Conservation (phyloP, 768 basidiomycete species). For the Mycena kentingensis region DNA sequence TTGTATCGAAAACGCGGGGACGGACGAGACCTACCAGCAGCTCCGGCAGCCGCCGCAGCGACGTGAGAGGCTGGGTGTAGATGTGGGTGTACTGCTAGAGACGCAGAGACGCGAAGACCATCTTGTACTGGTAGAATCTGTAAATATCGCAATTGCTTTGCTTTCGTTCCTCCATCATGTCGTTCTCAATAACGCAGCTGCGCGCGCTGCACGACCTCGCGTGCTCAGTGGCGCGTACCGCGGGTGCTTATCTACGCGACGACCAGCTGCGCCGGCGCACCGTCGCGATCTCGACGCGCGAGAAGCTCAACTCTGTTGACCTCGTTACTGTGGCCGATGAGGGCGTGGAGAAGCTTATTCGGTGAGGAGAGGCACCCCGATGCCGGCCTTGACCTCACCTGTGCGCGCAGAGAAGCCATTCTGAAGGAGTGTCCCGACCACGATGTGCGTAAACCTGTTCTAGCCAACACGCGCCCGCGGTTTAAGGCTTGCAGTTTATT, state of each 20-base stretch:
- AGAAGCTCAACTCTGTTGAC: slow-evolving; percentile 30
- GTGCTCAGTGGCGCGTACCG: slow-evolving; percentile 23
- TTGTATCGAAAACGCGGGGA: too few relatives aligned
- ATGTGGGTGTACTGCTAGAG: too few relatives aligned
- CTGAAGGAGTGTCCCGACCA: slow-evolving; percentile 21
- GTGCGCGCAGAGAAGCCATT: slow-evolving; percentile 20
- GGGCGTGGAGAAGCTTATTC: slow-evolving; percentile 27
- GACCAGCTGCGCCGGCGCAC: slow-evolving; percentile 26
- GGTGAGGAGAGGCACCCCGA: not conserved
- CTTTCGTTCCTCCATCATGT: too few relatives aligned
- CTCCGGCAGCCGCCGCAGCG: too few relatives aligned
- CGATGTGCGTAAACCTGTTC: slow-evolving; percentile 14
- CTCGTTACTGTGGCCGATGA: slow-evolving; percentile 29
- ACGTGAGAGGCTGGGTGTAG: too few relatives aligned
- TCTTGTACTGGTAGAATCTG: too few relatives aligned
- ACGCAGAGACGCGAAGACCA: too few relatives aligned
- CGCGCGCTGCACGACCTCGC: slow-evolving; percentile 22
- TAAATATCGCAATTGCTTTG: too few relatives aligned
- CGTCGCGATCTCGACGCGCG: slow-evolving; percentile 15
- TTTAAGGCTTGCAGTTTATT: too few relatives aligned
- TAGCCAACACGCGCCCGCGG: not conserved
- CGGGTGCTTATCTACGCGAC: slow-evolving; percentile 23
- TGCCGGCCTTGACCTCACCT: not conserved
- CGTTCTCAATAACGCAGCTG: slow-evolving; percentile 20
- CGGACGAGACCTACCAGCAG: too few relatives aligned